Evolutionary conservation across 2,329 filamentous ascomycete genomes (phyloP).

Genomic region (Colletotrichum sp.): DNA sequence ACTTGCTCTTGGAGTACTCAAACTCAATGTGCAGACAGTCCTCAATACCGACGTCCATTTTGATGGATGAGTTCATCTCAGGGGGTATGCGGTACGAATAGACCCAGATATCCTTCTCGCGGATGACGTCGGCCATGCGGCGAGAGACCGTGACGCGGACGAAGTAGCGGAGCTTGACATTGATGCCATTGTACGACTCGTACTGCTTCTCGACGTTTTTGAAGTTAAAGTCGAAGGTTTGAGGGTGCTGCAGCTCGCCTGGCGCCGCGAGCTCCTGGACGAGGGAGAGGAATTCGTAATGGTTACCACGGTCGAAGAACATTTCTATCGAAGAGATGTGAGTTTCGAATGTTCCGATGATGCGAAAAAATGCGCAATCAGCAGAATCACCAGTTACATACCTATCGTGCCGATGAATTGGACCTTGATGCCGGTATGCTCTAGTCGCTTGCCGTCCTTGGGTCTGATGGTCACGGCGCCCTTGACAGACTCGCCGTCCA

Average conservation of each 20-base stretch:
- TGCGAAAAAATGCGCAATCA: background rate
- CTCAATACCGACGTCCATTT: conserved; percentile 99
- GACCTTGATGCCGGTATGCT: conserved; percentile 99
- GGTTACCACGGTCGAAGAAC: conserved; percentile 99
- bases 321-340: conserved; percentile 71
- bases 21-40: conserved; percentile 99
- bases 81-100: conserved; percentile 98
- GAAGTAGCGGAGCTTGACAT: conserved; percentile 98
- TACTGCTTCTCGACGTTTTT: conserved; percentile 99
- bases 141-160: conserved; percentile 95
- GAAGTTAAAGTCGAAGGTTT: conserved; percentile 99
- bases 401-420: conserved; percentile 99
- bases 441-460: conserved; percentile 96
- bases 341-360: conserved; percentile 11
- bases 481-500: conserved; percentile 98
- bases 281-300: conserved; percentile 98
- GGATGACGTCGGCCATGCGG: conserved; percentile 96
- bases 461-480: conserved; percentile 93
- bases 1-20: conserved; percentile 99
- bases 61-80: conserved; percentile 97
- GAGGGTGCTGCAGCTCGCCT: conserved; percentile 96
- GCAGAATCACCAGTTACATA: conserved; percentile 41
- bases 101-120: conserved; percentile 99
- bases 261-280: conserved; percentile 96
- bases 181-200: conserved; percentile 99